Conservation (phyloP, 2,329 filamentous ascomycete genomes). For the Monosporascus sp. region DNA sequence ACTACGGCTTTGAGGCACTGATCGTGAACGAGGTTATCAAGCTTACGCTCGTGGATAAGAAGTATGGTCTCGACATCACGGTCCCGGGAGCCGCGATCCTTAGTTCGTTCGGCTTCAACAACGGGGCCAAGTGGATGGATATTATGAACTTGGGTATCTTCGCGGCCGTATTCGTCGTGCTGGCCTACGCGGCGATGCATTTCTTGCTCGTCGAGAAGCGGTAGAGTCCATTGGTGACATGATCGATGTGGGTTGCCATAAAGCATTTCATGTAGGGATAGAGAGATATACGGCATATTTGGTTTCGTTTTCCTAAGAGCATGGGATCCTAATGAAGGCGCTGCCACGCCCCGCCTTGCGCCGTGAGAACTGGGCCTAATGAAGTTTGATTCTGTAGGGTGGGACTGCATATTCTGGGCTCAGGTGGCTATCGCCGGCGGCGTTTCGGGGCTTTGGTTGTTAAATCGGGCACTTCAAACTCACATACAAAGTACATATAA, state of each 20-base stretch:
- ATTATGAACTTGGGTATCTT: slow-evolving; percentile 77
- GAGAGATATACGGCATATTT: neutral
- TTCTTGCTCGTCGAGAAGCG: slow-evolving; percentile 85
- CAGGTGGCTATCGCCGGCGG: too few relatives aligned
- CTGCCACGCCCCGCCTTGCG: too few relatives aligned
- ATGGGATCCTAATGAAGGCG: too few relatives aligned
- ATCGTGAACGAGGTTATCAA: slow-evolving; percentile 96
- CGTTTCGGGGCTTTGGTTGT: too few relatives aligned
- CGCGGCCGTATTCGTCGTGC: slow-evolving; percentile 73
- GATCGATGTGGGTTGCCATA: slow-evolving; percentile 1
- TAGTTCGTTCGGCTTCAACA: slow-evolving; percentile 91
- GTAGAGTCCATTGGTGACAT: slow-evolving; percentile 33
- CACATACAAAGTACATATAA: too few relatives aligned
- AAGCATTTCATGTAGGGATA: neutral
- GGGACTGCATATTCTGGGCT: too few relatives aligned
- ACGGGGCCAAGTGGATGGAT: slow-evolving; percentile 78
- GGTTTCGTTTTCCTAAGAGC: neutral
- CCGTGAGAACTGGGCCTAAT: too few relatives aligned
- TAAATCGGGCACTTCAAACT: too few relatives aligned
- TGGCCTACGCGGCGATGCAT: slow-evolving; percentile 93
- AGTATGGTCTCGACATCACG: slow-evolving; percentile 94
- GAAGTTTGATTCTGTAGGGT: too few relatives aligned
- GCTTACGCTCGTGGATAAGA: slow-evolving; percentile 83
- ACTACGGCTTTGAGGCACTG: slow-evolving; percentile 92
- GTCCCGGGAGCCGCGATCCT: slow-evolving; percentile 92